phyloP scores from a whole-genome alignment of 768 basidiomycete species.

The Gautieria morchelliformis region DNA sequence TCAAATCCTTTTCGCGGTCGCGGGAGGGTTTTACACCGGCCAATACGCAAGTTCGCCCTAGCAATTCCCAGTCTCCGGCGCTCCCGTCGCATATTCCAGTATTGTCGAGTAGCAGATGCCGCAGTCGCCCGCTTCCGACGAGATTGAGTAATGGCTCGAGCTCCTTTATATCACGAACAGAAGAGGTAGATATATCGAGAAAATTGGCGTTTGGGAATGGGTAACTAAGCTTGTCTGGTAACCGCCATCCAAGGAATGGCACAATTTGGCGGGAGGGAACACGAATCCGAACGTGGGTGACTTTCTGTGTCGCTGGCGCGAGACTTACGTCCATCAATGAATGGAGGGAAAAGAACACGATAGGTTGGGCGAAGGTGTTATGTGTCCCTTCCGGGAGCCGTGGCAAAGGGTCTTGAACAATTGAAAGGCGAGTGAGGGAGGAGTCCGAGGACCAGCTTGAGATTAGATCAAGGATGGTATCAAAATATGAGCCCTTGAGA shows the following conservation, averaged over 20 bases:
- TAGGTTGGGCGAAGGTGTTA: constrained; percentile 65
- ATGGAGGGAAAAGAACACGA: constrained; percentile 74
- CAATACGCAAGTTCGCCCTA: constrained; percentile 55
- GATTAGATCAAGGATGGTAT: constrained; percentile 54
- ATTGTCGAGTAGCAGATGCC: constrained; percentile 63
- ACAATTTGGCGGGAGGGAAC: constrained; percentile 59
- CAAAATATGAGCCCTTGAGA: constrained; percentile 81
- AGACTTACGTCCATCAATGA: constrained; percentile 30
- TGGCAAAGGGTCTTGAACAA: constrained; percentile 54
- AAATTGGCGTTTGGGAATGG: constrained; percentile 40
- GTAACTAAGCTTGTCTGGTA: neutral
- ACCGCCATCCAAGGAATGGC: constrained; percentile 27
- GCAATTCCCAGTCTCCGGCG: constrained; percentile 44
- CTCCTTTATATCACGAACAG: constrained; percentile 37
- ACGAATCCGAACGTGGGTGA: constrained; percentile 55
- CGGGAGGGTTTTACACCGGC: constrained; percentile 51
- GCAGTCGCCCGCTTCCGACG: constrained; percentile 34
- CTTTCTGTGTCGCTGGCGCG: constrained; percentile 32
- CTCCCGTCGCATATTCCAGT: constrained; percentile 45
- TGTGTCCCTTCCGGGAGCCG: constrained; percentile 8
- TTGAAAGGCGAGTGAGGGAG: constrained; percentile 38
- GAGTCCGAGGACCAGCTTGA: constrained; percentile 46
- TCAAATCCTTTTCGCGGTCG: constrained; percentile 57
- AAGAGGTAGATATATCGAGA: constrained; percentile 71
- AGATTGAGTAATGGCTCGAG: constrained; percentile 44